Base-by-base conservation (phyloP, 495 filamentous ascomycete genomes). In the Penicillium lagena region DNA sequence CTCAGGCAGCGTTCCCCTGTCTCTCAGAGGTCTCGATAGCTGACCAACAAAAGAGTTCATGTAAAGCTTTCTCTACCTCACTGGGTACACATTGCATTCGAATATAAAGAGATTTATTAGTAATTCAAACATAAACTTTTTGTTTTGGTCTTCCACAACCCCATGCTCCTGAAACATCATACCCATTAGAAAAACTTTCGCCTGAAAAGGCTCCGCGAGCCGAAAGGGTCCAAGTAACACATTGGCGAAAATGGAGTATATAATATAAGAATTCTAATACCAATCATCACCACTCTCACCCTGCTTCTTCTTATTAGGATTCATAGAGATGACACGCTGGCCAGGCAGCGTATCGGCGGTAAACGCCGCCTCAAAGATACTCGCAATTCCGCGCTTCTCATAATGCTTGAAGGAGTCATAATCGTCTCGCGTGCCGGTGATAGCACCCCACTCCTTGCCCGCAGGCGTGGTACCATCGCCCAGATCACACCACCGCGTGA, bases 401-500 rank as follows among this genome's bases (percentile, higher is more conserved):
- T 79, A 59, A n/a, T 58, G 46, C 9, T 39, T 39, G 45, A 82
- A 80, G 29, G 69, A 71, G 52, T 81, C 72, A 62, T 76, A 81
- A 12, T 60, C 61, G 12, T 62, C 59, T 0, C 37, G 40, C 28
- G 50, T 37, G 7, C 74, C 75, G 55, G 72, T 76, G 47, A 71
- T 57, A 12, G 76, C 70, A 0, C 62, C 67, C 75, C 75, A 82
- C 50, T 80, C 73, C 27, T 44, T 40, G 0, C 52, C 63, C 35
- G 48, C 43, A 7, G 76, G 71, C 11, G 55, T 59, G 1, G 56
- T 66, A 4, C 75, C 75, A 62, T 78, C 66, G 2, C 79, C 79
- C 29, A 82, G 55, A 58, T 82, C 79, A 46, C 62, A 70, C 79
- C 79, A 82, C 15, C 77, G 56, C 12, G 77, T 82, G 12, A 82